These are phyloP conservation scores for Alternaria ventricosa DNA, from an alignment of 2,329 filamentous ascomycete genomes.

Conservation along the genomic window DNA sequence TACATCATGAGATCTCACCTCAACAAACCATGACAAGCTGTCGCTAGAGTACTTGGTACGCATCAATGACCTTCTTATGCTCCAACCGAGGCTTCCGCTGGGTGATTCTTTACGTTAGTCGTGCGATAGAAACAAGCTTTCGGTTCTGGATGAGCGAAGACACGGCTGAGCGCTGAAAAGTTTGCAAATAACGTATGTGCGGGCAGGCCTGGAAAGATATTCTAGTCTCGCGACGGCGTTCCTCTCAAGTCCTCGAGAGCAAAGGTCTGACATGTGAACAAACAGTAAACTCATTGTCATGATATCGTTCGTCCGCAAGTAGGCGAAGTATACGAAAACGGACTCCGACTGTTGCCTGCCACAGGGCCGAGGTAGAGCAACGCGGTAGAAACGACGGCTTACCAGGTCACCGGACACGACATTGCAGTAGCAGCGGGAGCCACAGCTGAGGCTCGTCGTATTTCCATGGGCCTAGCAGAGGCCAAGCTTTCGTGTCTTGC, in stretches of 20 bases:
- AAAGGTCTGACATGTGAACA: not conserved
- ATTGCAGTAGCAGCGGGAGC: not conserved
- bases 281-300: not conserved
- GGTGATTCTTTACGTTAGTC: not conserved
- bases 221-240: not conserved
- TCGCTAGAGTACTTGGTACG: not conserved
- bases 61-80: not conserved
- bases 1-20: not conserved
- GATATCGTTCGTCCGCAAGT: not conserved
- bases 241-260: not conserved
- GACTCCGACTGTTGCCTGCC: not conserved
- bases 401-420: conserved; percentile 2
- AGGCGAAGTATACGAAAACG: not conserved
- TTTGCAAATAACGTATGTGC: not conserved
- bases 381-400: not conserved
- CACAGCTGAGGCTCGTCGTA: conserved; percentile 6
- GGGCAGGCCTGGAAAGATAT: not conserved
- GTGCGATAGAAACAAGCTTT: not conserved
- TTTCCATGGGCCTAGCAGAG: not conserved
- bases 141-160: not conserved
- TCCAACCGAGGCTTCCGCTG: not conserved
- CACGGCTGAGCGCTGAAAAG: not conserved
- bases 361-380: not conserved
- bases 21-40: not conserved
- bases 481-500: conserved; percentile 2